phyloP scores from a whole-genome alignment of 2,329 filamentous ascomycete species.

The Fusarium multiceps region DNA sequence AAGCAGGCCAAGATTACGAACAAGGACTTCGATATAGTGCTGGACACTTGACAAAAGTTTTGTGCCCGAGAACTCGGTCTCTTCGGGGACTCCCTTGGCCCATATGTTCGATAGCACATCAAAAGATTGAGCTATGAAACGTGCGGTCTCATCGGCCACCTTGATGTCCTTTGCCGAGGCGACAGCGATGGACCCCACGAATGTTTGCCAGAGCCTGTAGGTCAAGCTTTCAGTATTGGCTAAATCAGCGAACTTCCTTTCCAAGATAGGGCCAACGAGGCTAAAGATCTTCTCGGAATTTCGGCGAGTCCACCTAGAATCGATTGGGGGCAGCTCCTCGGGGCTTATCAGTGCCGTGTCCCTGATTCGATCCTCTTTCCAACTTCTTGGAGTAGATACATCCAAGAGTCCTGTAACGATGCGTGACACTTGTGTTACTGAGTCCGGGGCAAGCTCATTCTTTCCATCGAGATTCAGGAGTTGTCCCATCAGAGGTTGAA shows the following conservation, averaged over 20 bases:
- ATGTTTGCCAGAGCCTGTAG: slow-evolving; percentile 67
- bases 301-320: slow-evolving; percentile 87
- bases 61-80: slow-evolving; percentile 59
- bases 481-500: slow-evolving; percentile 71
- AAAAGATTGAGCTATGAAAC: slow-evolving; percentile 79
- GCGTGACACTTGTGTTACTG: slow-evolving; percentile 68
- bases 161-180: slow-evolving; percentile 90
- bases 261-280: slow-evolving; percentile 69
- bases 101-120: slow-evolving; percentile 77
- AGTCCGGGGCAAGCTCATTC: slow-evolving; percentile 59
- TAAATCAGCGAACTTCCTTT: slow-evolving; percentile 71
- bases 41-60: slow-evolving; percentile 67
- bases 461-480: slow-evolving; percentile 59
- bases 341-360: slow-evolving; percentile 68
- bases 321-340: slow-evolving; percentile 84
- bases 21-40: slow-evolving; percentile 60
- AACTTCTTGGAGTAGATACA: slow-evolving; percentile 67
- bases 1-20: slow-evolving; percentile 65
- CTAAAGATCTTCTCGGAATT: slow-evolving; percentile 74
- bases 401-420: slow-evolving; percentile 80
- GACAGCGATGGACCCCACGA: slow-evolving; percentile 71
- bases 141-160: slow-evolving; percentile 83
- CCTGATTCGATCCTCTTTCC: slow-evolving; percentile 79
- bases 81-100: slow-evolving; percentile 54
- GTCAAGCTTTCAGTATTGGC: slow-evolving; percentile 66